Percentiles rank a stretch among this genome's conserved stretches.
Evolutionary conservation across 2,329 filamentous ascomycete genomes (phyloP).

Genomic region (Apiospora koreana): DNA sequence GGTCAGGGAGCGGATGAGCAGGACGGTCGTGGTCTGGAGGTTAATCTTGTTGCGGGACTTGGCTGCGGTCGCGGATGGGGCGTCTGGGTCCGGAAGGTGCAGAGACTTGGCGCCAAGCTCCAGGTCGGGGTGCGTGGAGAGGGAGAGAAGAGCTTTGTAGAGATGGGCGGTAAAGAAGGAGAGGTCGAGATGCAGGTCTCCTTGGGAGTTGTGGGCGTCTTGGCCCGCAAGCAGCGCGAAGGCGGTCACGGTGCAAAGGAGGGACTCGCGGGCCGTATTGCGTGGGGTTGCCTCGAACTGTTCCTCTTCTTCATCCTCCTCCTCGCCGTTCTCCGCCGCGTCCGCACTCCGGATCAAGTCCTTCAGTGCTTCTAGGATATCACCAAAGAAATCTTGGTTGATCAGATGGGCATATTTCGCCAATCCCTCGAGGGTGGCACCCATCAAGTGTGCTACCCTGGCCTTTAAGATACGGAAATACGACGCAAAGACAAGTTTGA

Average conservation of each 20-base stretch:
- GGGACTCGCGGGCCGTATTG: conserved; percentile 80
- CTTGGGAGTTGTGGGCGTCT: conserved; percentile 82
- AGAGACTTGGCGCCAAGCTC: conserved; percentile 75
- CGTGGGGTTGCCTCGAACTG: conserved; percentile 54
- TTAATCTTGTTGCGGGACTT: conserved; percentile 73
- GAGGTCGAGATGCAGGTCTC: conserved; percentile 82
- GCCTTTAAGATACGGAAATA: conserved; percentile 95
- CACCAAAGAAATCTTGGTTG: conserved; percentile 98
- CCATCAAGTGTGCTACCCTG: conserved; percentile 82
- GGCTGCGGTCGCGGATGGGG: conserved; percentile 37
- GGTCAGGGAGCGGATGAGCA: conserved; percentile 84
- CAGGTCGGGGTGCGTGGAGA: conserved; percentile 81
- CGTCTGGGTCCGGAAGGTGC: conserved; percentile 67
- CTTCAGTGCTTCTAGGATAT: conserved; percentile 90
- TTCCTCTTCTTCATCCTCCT: conserved; percentile 45
- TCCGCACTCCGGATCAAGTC: conserved; percentile 83
- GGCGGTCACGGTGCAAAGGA: conserved; percentile 94
- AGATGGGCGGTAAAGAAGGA: conserved; percentile 95
- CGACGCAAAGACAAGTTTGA: conserved; percentile 92
- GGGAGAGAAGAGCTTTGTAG: conserved; percentile 78
- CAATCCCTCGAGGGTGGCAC: conserved; percentile 82
- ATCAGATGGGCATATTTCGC: conserved; percentile 95
- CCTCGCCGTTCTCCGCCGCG: conserved; percentile 38
- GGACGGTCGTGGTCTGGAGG: conserved; percentile 89
- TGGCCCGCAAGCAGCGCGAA: conserved; percentile 96